phyloP scores from a whole-genome alignment of 1,284 basidiomycete species.

The Cronartium quercuum region DNA sequence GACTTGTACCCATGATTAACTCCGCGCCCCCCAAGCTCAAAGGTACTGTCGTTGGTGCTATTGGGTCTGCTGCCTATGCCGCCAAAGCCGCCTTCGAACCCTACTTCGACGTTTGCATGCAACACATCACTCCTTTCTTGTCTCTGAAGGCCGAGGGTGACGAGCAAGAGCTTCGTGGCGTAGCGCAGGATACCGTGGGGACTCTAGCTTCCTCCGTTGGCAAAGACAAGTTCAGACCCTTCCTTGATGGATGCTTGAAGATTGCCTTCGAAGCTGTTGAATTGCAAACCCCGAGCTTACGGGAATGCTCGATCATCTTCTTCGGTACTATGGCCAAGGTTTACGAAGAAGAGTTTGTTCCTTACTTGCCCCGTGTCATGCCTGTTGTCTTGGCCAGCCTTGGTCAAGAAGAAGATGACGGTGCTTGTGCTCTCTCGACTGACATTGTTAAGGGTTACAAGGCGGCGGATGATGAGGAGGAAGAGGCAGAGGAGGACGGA shows the following conservation, averaged over 20 bases:
- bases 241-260: constrained; percentile 92
- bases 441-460: constrained; percentile 60
- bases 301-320: constrained; percentile 97
- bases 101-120: constrained; percentile 91
- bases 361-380: constrained; percentile 77
- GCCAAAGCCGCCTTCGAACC: constrained; percentile 85
- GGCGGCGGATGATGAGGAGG: constrained; percentile 52
- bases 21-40: constrained; percentile 80
- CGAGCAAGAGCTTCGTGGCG: constrained; percentile 82
- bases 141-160: constrained; percentile 80
- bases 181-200: constrained; percentile 96
- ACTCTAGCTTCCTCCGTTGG: constrained; percentile 98
- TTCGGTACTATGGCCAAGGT: constrained; percentile 96
- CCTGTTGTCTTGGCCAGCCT: constrained; percentile 79
- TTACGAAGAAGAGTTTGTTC: constrained; percentile 87
- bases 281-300: constrained; percentile 75
- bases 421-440: constrained; percentile 4
- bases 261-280: constrained; percentile 86
- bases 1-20: constrained; percentile 79
- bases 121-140: constrained; percentile 76
- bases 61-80: constrained; percentile 97
- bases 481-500: constrained; percentile 54
- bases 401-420: constrained; percentile 59
- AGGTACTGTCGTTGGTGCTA: constrained; percentile 93
- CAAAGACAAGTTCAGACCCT: constrained; percentile 86